A percentile compares a stretch with the other conserved stretches of the same genome.
phyloP scores from a whole-genome alignment of 768 basidiomycete species.

The Trametes elegans region DNA sequence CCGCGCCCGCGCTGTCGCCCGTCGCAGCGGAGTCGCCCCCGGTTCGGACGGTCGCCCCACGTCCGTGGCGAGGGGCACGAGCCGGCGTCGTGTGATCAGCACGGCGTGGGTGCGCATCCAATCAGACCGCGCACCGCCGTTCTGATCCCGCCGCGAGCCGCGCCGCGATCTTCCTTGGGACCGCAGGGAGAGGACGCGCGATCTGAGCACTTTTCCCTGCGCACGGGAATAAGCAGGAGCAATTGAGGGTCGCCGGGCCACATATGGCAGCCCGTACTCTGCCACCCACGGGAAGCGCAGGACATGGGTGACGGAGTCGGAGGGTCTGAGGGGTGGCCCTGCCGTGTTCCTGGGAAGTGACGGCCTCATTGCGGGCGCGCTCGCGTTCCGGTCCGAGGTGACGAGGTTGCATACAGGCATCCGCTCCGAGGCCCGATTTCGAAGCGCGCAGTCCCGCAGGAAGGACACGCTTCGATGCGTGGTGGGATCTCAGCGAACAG shows the following conservation, averaged over 20 bases:
- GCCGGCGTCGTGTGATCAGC: conserved; percentile 19
- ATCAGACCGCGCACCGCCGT: conserved; percentile 8
- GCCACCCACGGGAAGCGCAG: background rate
- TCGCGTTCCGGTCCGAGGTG: conserved; percentile 15
- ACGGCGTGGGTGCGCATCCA: conserved; percentile 13
- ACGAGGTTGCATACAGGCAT: conserved; percentile 1
- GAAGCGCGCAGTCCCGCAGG: background rate
- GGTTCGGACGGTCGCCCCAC: background rate
- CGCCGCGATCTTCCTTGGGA: background rate
- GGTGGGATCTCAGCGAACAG: conserved; percentile 6
- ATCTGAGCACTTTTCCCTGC: background rate
- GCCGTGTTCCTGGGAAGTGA: conserved; percentile 3
- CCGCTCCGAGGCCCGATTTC: background rate
- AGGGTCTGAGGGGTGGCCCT: background rate
- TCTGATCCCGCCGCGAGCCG: conserved; percentile 11
- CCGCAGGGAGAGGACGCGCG: background rate
- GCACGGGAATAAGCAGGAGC: background rate
- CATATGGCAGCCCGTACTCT: background rate
- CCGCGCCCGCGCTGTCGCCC: background rate
- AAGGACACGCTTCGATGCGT: background rate
- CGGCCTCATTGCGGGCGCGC: conserved; percentile 14
- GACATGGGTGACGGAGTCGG: background rate
- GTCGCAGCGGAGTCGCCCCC: background rate
- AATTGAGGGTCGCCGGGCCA: background rate
- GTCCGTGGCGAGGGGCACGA: conserved; percentile 7